phyloP scores from a whole-genome alignment of 139 green algal genomes.

The Coccomyxa sp. region DNA sequence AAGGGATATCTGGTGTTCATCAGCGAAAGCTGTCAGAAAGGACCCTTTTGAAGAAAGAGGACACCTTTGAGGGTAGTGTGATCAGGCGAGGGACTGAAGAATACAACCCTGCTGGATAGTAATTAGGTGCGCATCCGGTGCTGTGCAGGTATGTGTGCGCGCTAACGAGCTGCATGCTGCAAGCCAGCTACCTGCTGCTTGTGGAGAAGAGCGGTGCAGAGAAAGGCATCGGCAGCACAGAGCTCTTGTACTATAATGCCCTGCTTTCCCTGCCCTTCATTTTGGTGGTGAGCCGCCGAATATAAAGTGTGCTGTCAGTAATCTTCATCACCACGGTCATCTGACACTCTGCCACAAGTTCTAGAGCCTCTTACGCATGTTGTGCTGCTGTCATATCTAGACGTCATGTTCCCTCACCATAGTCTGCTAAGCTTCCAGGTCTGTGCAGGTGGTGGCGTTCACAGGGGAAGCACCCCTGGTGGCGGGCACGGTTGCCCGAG shows the following conservation, averaged over 20 bases:
- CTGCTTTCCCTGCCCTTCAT: constrained; percentile 52
- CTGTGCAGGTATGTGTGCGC: constrained; percentile 52
- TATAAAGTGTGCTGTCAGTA: background rate
- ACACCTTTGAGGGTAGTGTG: too few species aligned
- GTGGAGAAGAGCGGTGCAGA: constrained; percentile 53
- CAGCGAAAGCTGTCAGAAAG: too few species aligned
- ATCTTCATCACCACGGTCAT: background rate
- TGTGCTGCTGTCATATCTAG: too few species aligned
- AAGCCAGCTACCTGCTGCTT: constrained; percentile 72
- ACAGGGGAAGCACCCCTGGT: constrained; percentile 22
- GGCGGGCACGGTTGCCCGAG: background rate
- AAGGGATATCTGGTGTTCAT: background rate
- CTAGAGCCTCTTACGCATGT: background rate
- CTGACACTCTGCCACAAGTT: background rate
- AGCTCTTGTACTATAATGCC: constrained; percentile 57
- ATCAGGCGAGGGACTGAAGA: background rate
- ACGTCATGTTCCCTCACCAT: too few species aligned
- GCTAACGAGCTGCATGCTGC: constrained; percentile 47
- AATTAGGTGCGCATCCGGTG: background rate
- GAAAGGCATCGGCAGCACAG: constrained; percentile 12
- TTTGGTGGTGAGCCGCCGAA: background rate
- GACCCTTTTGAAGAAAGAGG: too few species aligned
- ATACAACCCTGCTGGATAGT: background rate
- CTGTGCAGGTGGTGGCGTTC: constrained; percentile 14
- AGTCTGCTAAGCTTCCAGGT: too few species aligned